Conservation (phyloP, 2,329 filamentous ascomycete species). For the Paramyrothecium sp. region DNA sequence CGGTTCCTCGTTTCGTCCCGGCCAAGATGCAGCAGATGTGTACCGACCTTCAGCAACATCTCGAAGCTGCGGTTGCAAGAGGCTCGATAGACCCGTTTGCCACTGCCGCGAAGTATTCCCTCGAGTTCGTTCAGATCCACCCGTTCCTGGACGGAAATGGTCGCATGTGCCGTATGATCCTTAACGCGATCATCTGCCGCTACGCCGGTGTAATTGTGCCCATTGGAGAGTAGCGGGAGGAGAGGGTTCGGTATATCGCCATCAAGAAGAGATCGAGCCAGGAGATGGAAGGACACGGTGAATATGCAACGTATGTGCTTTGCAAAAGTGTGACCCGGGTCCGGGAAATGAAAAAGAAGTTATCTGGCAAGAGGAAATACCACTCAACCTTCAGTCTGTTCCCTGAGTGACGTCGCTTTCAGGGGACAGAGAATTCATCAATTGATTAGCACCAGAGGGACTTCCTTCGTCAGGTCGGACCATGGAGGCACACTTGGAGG, state of each 20-base stretch:
- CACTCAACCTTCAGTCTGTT: too few relatives aligned
- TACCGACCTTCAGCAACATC: conserved; percentile 13
- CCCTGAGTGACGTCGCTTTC: too few relatives aligned
- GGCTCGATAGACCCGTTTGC: conserved; percentile 24
- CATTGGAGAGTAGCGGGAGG: conserved; percentile 18
- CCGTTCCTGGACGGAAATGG: conserved; percentile 39
- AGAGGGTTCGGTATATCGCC: conserved; percentile 13
- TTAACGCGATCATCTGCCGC: conserved; percentile 31
- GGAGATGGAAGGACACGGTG: conserved; percentile 22
- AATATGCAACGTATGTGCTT: conserved; percentile 23
- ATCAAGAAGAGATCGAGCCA: conserved; percentile 21
- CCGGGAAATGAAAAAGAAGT: conserved; percentile 18
- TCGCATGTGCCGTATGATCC: conserved; percentile 31
- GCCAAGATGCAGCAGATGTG: conserved; percentile 24
- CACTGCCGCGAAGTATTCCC: conserved; percentile 22
- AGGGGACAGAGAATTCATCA: too few relatives aligned
- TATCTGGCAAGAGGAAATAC: conserved; percentile 11
- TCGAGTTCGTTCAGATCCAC: conserved; percentile 33
- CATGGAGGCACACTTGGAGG: too few relatives aligned
- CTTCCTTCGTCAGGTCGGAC: too few relatives aligned
- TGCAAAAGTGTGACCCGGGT: conserved; percentile 6
- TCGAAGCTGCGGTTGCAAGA: background rate
- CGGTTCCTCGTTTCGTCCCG: conserved; percentile 19
- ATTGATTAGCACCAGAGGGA: too few relatives aligned
- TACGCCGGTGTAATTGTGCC: conserved; percentile 19